phyloP scores from a whole-genome alignment of 495 filamentous ascomycete genomes.

The Xylaria curta region DNA sequence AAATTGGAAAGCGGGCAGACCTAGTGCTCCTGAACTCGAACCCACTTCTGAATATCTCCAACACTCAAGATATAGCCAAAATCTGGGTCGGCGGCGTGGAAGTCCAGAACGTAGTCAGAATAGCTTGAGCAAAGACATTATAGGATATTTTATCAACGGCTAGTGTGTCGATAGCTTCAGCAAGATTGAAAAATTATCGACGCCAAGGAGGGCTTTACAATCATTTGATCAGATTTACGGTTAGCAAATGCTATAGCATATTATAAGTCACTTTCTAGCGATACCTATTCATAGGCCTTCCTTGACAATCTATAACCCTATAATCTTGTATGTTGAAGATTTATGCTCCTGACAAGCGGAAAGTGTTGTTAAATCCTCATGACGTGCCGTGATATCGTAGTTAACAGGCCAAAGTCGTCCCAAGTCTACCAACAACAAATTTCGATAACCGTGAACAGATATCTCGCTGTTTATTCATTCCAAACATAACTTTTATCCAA shows the following conservation, averaged over 20 bases:
- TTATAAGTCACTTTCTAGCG: too few relatives aligned
- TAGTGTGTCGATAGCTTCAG: not conserved
- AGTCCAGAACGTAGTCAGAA: constrained; percentile 28
- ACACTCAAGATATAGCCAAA: constrained; percentile 39
- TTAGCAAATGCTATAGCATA: too few relatives aligned
- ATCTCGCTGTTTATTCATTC: too few relatives aligned
- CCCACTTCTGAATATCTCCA: constrained; percentile 47
- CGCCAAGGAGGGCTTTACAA: not conserved
- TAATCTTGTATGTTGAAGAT: not conserved
- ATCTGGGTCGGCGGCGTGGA: constrained; percentile 50
- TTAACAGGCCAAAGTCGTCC: too few relatives aligned
- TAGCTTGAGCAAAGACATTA: not conserved
- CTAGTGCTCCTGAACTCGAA: constrained; percentile 48
- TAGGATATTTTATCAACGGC: not conserved
- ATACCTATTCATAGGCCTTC: not conserved
- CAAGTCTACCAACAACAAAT: too few relatives aligned
- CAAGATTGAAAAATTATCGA: too few relatives aligned
- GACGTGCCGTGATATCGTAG: too few relatives aligned
- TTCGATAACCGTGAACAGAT: too few relatives aligned
- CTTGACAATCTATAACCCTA: not conserved
- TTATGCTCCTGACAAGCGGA: too few relatives aligned
- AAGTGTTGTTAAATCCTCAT: too few relatives aligned
- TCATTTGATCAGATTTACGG: too few relatives aligned
- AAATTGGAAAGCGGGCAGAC: constrained; percentile 47
- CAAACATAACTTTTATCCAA: too few relatives aligned